Conservation (phyloP, 371 early-diverging fungal genomes). For the Thermomucor indicae-seudaticae region DNA sequence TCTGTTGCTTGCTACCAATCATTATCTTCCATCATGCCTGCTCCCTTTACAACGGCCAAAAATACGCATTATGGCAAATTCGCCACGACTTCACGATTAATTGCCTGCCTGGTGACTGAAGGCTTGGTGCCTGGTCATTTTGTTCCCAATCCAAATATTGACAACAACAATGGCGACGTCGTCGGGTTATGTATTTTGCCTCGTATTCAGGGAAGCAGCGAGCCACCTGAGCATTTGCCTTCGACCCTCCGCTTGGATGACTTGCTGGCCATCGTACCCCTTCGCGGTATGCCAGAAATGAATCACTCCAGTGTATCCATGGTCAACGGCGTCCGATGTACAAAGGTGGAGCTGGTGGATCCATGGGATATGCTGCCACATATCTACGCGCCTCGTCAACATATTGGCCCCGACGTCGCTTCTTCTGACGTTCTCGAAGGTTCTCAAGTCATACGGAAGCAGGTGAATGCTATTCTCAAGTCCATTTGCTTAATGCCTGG, state of each 20-base stretch:
- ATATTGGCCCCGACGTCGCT: too few relatives aligned
- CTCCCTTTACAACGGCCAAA: constrained; percentile 10
- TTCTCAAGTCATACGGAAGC: too few relatives aligned
- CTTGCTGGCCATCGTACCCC: constrained; percentile 35
- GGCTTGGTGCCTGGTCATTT: constrained; percentile 41
- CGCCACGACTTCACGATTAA: constrained; percentile 59
- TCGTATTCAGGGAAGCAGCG: too few relatives aligned
- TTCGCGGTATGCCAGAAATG: constrained; percentile 36
- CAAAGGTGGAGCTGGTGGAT: constrained; percentile 35
- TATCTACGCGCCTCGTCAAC: constrained; percentile 27
- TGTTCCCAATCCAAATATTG: constrained; percentile 11
- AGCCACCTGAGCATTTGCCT: too few relatives aligned
- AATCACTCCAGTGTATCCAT: background rate
- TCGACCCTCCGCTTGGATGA: too few relatives aligned
- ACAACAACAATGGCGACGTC: background rate
- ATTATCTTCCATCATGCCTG: constrained; percentile 11
- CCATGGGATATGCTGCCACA: constrained; percentile 42
- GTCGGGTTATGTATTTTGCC: constrained; percentile 16
- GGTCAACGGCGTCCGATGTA: constrained; percentile 23
- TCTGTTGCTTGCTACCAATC: background rate
- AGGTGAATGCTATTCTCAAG: constrained; percentile 5
- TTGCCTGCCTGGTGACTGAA: constrained; percentile 61
- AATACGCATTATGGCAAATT: constrained; percentile 39
- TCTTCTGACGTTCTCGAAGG: too few relatives aligned
- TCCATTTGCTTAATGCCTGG: background rate